A percentile compares a stretch with the other conserved stretches of the same genome.
Evolutionary conservation across 202 grass and related monocot genomes (phyloP).

Genomic region (Brachypodium distachyon): DNA sequence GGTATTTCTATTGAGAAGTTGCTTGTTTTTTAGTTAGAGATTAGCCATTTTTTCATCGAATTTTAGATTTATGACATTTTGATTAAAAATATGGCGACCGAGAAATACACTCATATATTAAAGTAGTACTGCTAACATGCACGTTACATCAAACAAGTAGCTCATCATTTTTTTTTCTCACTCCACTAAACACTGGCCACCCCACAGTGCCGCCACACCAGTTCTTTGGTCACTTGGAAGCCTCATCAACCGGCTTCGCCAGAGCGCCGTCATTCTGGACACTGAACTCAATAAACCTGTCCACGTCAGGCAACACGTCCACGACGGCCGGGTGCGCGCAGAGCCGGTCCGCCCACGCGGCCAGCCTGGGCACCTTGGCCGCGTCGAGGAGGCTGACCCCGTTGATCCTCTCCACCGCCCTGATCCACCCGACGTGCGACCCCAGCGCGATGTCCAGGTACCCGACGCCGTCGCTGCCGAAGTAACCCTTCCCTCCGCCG

Average conservation of each 20-base stretch:
- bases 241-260: not conserved
- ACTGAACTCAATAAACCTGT: conserved; percentile 36
- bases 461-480: conserved; percentile 34
- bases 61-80: no score
- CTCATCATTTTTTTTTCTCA: no score
- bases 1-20: no score
- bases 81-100: no score
- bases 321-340: conserved; percentile 29
- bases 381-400: conserved; percentile 25
- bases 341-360: conserved; percentile 36
- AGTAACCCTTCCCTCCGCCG: conserved; percentile 36
- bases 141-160: no score
- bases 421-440: conserved; percentile 37
- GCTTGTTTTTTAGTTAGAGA: no score
- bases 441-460: conserved; percentile 54
- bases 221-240: conserved; percentile 13
- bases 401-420: conserved; percentile 39
- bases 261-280: not conserved
- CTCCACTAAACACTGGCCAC: no score
- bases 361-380: conserved; percentile 28
- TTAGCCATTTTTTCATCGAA: no score
- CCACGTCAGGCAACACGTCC: conserved; percentile 27
- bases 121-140: no score
- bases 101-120: no score
- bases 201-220: not conserved